These are phyloP conservation scores for Aspergillus awamori DNA, from an alignment of 2,329 filamentous ascomycete species.

Conservation along the genomic window DNA sequence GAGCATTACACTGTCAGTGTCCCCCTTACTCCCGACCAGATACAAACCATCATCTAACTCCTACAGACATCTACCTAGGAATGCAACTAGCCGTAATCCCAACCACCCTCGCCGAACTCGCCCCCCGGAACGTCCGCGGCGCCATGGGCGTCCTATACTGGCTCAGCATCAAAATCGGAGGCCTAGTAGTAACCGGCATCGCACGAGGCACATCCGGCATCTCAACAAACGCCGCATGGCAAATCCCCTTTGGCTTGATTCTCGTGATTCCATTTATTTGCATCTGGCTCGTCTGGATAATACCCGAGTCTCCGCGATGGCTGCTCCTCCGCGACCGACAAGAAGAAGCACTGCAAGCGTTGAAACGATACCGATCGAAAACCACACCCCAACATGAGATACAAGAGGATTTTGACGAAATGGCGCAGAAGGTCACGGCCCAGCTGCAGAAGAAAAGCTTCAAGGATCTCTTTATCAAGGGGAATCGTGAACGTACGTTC, in stretches of 20 bases:
- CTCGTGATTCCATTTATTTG: conserved; percentile 2
- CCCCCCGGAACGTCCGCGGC: background rate
- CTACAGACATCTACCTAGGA: conserved; percentile 5
- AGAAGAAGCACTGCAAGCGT: background rate
- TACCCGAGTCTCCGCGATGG: conserved; percentile 8
- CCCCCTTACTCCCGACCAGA: no score
- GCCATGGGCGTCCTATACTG: conserved; percentile 3
- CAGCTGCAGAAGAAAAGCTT: background rate
- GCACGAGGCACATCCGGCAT: background rate
- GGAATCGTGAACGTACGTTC: background rate
- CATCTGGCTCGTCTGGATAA: conserved; percentile 1
- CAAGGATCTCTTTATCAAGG: background rate
- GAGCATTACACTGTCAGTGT: conserved; percentile 1
- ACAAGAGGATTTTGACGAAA: background rate
- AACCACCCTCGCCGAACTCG: conserved; percentile 2
- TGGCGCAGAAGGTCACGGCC: background rate
- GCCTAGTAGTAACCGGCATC: conserved; percentile 1
- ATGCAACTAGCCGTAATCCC: conserved; percentile 6
- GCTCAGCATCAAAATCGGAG: conserved; percentile 2
- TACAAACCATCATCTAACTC: background rate
- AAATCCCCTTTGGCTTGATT: conserved; percentile 5
- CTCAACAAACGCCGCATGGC: conserved; percentile 1
- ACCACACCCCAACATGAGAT: background rate
- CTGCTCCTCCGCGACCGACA: conserved; percentile 5
- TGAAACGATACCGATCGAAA: background rate